Evolutionary conservation across 2,329 filamentous ascomycete genomes (phyloP).

Genomic region (Lizonia empirigonia): DNA sequence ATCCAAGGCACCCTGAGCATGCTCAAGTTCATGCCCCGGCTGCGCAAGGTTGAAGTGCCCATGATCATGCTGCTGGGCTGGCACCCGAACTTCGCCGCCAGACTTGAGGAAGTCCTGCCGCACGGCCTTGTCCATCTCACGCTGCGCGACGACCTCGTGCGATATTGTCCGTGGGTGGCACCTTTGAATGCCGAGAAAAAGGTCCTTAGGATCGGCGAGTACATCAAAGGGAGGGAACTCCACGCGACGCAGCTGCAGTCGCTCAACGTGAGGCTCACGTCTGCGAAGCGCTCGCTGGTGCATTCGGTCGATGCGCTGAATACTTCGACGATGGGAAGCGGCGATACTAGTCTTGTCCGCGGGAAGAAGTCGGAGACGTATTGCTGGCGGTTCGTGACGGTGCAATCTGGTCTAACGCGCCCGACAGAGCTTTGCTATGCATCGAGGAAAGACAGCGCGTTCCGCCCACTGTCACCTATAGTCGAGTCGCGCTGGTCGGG

Average conservation of each 20-base stretch:
- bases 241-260: constrained; percentile 22
- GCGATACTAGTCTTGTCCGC: constrained; percentile 7
- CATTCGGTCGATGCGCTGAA: constrained; percentile 23
- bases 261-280: constrained; percentile 22
- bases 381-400: constrained; percentile 25
- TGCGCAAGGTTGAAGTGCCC: constrained; percentile 24
- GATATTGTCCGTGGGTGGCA: constrained; percentile 29
- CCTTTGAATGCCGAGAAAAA: constrained; percentile 26
- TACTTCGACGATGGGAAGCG: constrained; percentile 8
- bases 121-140: constrained; percentile 17
- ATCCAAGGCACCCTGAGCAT: constrained; percentile 30
- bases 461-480: constrained; percentile 5
- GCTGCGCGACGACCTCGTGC: constrained; percentile 30
- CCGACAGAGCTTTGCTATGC: not conserved
- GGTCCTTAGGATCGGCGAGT: constrained; percentile 25
- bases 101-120: constrained; percentile 29
- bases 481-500: not conserved
- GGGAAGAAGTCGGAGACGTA: constrained; percentile 27
- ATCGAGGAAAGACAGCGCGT: constrained; percentile 14
- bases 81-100: constrained; percentile 24
- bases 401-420: not conserved
- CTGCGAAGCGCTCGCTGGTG: constrained; percentile 22
- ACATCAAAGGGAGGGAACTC: constrained; percentile 19
- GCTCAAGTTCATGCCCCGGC: constrained; percentile 26
- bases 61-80: constrained; percentile 34